A percentile compares a stretch with the other conserved stretches of the same genome.
Evolutionary conservation across 345 rosid genomes (phyloP).

Genomic region (Diplotaxis tenuifolia): DNA sequence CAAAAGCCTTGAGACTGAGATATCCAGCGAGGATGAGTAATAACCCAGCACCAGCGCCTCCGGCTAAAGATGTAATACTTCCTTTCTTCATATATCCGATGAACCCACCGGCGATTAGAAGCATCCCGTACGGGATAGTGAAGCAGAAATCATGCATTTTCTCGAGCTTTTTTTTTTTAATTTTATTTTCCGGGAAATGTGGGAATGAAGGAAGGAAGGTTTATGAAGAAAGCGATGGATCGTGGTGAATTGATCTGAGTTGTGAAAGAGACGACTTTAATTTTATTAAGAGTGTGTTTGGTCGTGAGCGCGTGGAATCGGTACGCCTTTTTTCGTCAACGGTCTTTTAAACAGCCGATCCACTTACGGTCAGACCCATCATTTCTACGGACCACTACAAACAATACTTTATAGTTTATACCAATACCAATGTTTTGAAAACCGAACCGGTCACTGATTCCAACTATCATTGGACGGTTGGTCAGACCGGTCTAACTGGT

Average conservation of each 20-base stretch:
- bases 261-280: background rate
- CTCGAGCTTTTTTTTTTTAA: background rate
- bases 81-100: slow-evolving; percentile 75
- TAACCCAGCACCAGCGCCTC: slow-evolving; percentile 77
- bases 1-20: slow-evolving; percentile 81
- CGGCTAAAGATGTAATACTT: slow-evolving; percentile 74
- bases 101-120: slow-evolving; percentile 78
- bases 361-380: background rate
- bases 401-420: too few species aligned
- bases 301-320: background rate
- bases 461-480: too few species aligned
- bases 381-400: too few species aligned
- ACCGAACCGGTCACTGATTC: too few species aligned
- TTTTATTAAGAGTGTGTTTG: background rate
- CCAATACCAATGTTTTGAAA: too few species aligned
- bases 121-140: slow-evolving; percentile 91
- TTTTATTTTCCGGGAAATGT: slow-evolving; percentile 20
- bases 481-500: too few species aligned
- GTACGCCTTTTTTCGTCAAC: background rate
- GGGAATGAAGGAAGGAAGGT: background rate
- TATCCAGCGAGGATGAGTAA: slow-evolving; percentile 75
- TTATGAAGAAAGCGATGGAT: background rate
- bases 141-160: slow-evolving; percentile 96
- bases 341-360: background rate
- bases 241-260: background rate